Conservation (phyloP, 2,329 filamentous ascomycete species). For the Aspergillus nomiae region DNA sequence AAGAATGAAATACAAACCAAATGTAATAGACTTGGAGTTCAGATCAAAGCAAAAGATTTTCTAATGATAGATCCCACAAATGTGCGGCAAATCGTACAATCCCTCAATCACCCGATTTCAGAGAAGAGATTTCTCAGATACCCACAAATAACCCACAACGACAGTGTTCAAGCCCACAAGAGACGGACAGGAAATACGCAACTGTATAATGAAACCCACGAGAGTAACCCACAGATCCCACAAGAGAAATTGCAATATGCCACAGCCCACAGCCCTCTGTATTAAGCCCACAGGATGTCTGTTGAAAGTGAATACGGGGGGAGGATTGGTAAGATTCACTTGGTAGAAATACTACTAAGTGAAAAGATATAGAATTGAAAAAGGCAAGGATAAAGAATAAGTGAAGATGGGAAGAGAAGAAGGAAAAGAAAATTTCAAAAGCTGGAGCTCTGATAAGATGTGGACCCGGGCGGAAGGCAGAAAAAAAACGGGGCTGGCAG, state of each 20-base stretch:
- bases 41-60: conserved; percentile 17
- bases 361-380: conserved; percentile 16
- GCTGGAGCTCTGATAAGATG: conserved; percentile 33
- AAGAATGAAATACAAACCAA: conserved; percentile 6
- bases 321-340: conserved; percentile 11
- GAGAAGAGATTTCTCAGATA: conserved; percentile 30
- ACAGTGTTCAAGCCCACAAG: conserved; percentile 48
- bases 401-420: conserved; percentile 13
- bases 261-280: conserved; percentile 48
- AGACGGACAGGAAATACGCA: conserved; percentile 45
- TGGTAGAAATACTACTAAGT: conserved; percentile 18
- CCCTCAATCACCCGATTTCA: conserved; percentile 40
- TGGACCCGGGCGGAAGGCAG: conserved; percentile 8
- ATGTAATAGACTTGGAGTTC: background rate
- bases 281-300: conserved; percentile 41
- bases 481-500: conserved; percentile 32
- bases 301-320: conserved; percentile 30
- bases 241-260: conserved; percentile 43
- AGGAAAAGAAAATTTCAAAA: conserved; percentile 25
- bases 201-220: conserved; percentile 45
- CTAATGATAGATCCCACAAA: conserved; percentile 25
- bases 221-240: conserved; percentile 43
- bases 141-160: conserved; percentile 46
- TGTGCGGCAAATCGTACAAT: conserved; percentile 40
- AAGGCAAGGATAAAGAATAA: conserved; percentile 8